Evolutionary conservation across 345 rosid species (phyloP).

Genomic region (Lagerstroemia speciosa): DNA sequence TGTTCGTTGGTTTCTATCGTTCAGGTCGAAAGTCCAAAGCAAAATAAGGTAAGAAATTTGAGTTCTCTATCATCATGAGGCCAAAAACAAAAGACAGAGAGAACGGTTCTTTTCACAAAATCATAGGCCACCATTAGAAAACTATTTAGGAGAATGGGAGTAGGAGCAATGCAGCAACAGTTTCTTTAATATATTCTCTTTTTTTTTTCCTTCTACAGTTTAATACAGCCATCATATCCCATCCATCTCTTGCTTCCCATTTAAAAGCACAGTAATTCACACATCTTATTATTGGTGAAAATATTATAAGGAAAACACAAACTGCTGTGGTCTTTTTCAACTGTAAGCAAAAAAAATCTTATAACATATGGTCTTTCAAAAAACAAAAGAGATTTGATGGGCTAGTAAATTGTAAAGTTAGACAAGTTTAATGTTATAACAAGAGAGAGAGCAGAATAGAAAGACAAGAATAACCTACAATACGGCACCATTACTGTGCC

Average conservation of each 20-base stretch:
- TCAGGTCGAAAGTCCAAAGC: neutral
- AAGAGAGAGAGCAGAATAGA: conserved; percentile 12
- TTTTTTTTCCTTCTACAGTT: no score
- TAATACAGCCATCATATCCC: neutral
- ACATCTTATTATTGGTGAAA: neutral
- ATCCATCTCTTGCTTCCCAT: neutral
- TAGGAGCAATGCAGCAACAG: no score
- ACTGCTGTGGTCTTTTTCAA: neutral
- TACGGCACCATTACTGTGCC: conserved; percentile 50
- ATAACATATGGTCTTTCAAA: neutral
- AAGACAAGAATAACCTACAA: conserved; percentile 63
- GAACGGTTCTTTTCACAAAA: neutral
- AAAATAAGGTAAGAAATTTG: neutral
- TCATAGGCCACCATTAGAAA: neutral
- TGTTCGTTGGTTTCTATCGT: neutral
- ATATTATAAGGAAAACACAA: neutral
- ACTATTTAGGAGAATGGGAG: no score
- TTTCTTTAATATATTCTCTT: no score
- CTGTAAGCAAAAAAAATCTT: neutral
- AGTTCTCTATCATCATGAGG: no score
- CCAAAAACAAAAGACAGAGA: neutral
- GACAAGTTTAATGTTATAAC: neutral
- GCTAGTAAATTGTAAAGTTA: neutral
- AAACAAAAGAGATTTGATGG: neutral
- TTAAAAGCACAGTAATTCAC: neutral